phyloP scores from a whole-genome alignment of 2,329 filamentous ascomycete species.

The Fusarium heterosporum region DNA sequence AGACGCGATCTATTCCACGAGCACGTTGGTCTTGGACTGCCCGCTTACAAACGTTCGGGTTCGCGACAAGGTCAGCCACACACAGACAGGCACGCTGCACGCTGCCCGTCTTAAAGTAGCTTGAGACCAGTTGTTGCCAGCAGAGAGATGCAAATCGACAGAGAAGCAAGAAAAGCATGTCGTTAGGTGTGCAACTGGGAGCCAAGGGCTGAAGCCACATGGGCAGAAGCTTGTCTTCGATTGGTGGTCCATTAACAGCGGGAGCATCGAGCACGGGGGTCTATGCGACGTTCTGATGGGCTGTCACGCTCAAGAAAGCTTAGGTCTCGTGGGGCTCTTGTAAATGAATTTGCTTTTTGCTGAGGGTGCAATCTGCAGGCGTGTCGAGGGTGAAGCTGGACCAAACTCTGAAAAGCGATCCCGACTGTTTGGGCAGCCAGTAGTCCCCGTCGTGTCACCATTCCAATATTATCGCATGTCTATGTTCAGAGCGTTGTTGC shows the following conservation, averaged over 20 bases:
- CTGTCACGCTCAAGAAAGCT: constrained; percentile 32
- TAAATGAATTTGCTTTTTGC: constrained; percentile 4
- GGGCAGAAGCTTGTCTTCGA: constrained; percentile 44
- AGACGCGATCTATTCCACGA: constrained; percentile 30
- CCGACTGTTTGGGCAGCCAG: constrained; percentile 30
- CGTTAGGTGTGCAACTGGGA: constrained; percentile 31
- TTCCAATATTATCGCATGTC: constrained; percentile 20
- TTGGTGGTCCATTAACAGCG: constrained; percentile 50
- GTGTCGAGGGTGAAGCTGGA: constrained; percentile 6
- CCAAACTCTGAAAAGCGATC: constrained; percentile 25
- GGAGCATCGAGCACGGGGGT: constrained; percentile 50
- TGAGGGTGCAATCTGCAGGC: background rate
- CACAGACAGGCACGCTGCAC: constrained; percentile 37
- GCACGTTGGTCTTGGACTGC: constrained; percentile 25
- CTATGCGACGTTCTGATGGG: constrained; percentile 49
- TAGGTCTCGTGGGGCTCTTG: constrained; percentile 30
- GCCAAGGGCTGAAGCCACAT: constrained; percentile 47
- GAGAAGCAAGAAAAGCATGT: constrained; percentile 15
- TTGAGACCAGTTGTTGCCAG: constrained; percentile 22
- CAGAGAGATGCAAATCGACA: constrained; percentile 18
- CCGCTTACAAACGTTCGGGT: constrained; percentile 10
- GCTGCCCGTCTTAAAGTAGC: constrained; percentile 29
- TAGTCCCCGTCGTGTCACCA: constrained; percentile 7
- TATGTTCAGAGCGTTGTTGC: background rate
- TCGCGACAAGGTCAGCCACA: constrained; percentile 34